A percentile compares a stretch with the other conserved stretches of the same genome.
Conservation (phyloP, 495 filamentous ascomycete species). For the Mytilinidion resinicola region DNA sequence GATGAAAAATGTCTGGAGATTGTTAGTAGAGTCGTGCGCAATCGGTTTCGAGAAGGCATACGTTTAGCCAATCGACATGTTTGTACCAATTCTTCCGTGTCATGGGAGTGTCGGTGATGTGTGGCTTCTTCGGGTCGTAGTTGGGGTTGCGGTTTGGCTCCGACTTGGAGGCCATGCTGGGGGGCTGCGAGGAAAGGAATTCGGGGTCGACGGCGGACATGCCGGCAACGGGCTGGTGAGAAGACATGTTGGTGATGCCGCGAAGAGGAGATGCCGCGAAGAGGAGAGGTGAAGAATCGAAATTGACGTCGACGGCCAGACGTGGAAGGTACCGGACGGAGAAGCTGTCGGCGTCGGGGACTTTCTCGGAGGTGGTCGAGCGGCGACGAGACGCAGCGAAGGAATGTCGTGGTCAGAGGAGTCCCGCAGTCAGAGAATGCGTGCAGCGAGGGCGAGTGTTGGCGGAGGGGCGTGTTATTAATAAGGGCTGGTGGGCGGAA, state of each 20-base stretch:
- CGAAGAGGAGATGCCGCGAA: slow-evolving; percentile 2
- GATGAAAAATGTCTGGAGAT: slow-evolving; percentile 76
- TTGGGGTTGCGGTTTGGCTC: slow-evolving; percentile 37
- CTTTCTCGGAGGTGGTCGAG: neutral
- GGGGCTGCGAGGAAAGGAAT: slow-evolving; percentile 30
- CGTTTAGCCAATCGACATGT: slow-evolving; percentile 80
- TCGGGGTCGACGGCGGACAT: slow-evolving; percentile 34
- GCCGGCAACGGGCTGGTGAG: slow-evolving; percentile 33
- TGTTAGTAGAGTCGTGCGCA: neutral
- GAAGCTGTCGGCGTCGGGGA: neutral
- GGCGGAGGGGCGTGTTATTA: neutral
- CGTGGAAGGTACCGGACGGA: neutral
- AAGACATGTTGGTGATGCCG: slow-evolving; percentile 28
- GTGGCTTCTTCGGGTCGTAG: slow-evolving; percentile 43
- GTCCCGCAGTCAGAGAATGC: too few relatives aligned
- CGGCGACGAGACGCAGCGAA: too few relatives aligned
- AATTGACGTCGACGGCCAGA: neutral
- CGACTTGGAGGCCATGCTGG: slow-evolving; percentile 30
- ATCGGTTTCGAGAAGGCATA: neutral
- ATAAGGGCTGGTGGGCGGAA: neutral
- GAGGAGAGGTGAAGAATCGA: neutral
- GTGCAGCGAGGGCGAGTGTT: neutral
- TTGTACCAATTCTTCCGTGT: slow-evolving; percentile 89
- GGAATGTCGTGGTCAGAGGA: too few relatives aligned
- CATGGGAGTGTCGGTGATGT: slow-evolving; percentile 54